Evolutionary conservation across 2,329 filamentous ascomycete species (phyloP), one percentile per base, ranked within the genome.

Genomic region (Orbilia oligospora): DNA sequence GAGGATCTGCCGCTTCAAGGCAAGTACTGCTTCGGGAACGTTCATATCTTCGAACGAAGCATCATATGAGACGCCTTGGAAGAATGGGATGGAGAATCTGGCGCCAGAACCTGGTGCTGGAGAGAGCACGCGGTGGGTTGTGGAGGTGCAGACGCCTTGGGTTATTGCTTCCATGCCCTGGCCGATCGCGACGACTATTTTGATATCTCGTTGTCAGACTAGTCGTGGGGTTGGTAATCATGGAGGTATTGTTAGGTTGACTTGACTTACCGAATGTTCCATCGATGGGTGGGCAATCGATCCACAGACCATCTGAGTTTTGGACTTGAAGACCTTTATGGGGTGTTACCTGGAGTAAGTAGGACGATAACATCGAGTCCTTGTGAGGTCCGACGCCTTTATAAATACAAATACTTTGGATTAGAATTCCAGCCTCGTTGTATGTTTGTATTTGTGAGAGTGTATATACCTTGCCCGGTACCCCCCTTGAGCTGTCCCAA

Each of bases 161-260:
- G 93, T 97, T 81, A 97, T 85, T 3, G 93, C 93, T 86, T 97
- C 93, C 82, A 97, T 88, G 0, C 92, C 93, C 84, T 97, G 93
- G 0, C 93, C 93, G 81, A 97, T 94, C 8, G 93, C 93, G 0
- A 97, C 93, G 0, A 97, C 93, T n/a, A n/a, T n/a, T n/a, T 41
- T 30, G 3, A 30, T 9, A 41, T 4, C 14, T 41, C 16, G 12
- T 72, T 65, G 44, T 56, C 18, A 66, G 38, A 10, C 2, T 14
- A n/a, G 14, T 33, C 14, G n/a, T 18, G 12, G 1, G 18, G 30
- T 14, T 44, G 12, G 20, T 38, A 1, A 20, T n/a, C n/a, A n/a
- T 9, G 5, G 16, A 38, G 38, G 10, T 44, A 20, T 6, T 36
- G 8, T 4, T 36, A 36, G 33, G 33, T 36, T 36, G n/a, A n/a